Evolutionary conservation across 73 alveolate species (phyloP), one percentile per base, ranked within the genome.

Genomic region (Paramecium sonneborni): DNA sequence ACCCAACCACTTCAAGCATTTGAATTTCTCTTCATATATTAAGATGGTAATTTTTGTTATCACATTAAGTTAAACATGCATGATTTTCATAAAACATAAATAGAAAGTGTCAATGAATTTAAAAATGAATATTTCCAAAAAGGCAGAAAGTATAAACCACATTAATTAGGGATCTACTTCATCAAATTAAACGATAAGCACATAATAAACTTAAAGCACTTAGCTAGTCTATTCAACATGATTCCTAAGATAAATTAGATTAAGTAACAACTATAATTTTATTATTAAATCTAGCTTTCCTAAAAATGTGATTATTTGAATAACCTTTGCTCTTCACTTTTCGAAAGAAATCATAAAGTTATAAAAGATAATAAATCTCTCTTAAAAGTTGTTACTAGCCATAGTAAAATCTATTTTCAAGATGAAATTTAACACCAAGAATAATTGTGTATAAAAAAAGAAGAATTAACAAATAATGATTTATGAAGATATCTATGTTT

Each of bases 81-180:
- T 10, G 94, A 88, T 57, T 88, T 88, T 72, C 94, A 88, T 48
- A 88, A 88, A 43, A 70, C 70, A 18, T 67, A 76, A 86, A 88
- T 58, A n/a, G 69, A 56, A 39, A 43, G 57, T 32, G 91, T 38
- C 52, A 41, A 76, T n/a, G 91, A 70, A 70, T 88, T 88, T 85
- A 41, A 58, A 35, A 88, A 88, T 68, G 32, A 82, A 21, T 82
- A 35, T 32, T 88, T 88, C 85, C 74, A 88, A 44, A 88, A 55
- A 88, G 91, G 91, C 14, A 88, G 84, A 58, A 88, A 72, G 94
- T 86, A 86, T 55, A 21, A 26, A 24, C 34, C 14, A 15, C 41
- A 24, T 23, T 23, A 46, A 37, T 37, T 74, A 74, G 87, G 58
- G 67, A 74, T 74, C 87, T 74, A 9, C 57, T 74, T 5, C 34